A percentile compares a stretch with the other conserved stretches of the same genome.
Conservation (phyloP, 2,329 filamentous ascomycete species). For the Grosmannia clavigera region DNA sequence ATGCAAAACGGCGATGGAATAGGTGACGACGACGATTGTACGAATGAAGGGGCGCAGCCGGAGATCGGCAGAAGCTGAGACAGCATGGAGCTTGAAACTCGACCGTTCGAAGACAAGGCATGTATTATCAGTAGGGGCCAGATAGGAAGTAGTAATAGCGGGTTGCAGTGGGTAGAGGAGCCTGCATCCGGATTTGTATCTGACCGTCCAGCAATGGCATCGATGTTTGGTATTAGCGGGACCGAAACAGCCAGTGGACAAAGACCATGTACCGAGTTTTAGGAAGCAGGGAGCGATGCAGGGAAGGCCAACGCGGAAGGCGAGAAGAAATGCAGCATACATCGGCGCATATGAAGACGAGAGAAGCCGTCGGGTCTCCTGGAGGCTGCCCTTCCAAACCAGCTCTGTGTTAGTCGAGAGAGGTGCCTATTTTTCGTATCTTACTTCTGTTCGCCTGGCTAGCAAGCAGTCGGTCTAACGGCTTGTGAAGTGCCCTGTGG, state of each 20-base stretch:
- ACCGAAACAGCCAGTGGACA: neutral
- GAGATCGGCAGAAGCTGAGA: slow-evolving; percentile 29
- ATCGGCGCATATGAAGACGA: neutral
- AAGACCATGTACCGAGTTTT: neutral
- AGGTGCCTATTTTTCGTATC: neutral
- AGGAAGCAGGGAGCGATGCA: neutral
- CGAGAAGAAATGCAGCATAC: neutral
- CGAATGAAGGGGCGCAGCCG: slow-evolving; percentile 18
- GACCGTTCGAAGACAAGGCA: neutral
- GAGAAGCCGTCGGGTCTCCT: neutral
- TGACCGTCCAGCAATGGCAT: neutral
- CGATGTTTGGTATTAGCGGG: neutral
- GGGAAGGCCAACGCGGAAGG: neutral
- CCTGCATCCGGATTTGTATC: neutral
- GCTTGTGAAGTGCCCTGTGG: neutral
- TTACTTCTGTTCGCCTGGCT: neutral
- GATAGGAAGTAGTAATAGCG: neutral
- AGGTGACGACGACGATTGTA: slow-evolving; percentile 7
- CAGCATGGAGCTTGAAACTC: slow-evolving; percentile 28
- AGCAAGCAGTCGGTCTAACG: neutral
- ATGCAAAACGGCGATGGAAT: neutral
- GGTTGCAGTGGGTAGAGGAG: neutral
- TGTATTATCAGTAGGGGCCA: neutral
- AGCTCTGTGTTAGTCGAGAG: neutral
- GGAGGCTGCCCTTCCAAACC: neutral